Evolutionary conservation across 768 basidiomycete genomes (phyloP), one percentile per base, ranked within the genome.

Genomic region (Termitomyces sp.): DNA sequence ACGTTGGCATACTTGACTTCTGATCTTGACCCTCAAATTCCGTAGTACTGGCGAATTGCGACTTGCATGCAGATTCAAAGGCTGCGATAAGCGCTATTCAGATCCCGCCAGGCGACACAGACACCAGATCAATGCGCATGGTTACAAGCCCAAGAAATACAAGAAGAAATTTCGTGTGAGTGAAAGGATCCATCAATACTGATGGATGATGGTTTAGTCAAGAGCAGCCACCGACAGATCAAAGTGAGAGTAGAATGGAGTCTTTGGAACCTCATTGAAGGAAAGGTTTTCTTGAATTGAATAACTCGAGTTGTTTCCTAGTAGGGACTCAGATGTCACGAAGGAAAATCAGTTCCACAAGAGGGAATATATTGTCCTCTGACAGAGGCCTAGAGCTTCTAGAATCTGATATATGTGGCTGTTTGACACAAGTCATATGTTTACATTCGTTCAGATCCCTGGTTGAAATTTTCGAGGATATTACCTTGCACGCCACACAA

Each of bases 91-190:
- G 61, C 68, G 70, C 14, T 88, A 86, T 74, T 84, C 81, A 53
- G 86, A 88, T 62, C 85, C 85, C 17, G 84, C 86, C 4, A 76
- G 85, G 52, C 73, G 84, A 43, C 84, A 85, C 61, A 74, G 82
- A 37, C 86, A 87, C 66, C 79, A 82, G 69, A 74, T 79, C 19
- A 72, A 77, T 11, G 70, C 66, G 19, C 85, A 87, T 61, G 75
- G 75, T 21, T 82, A 85, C 57, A 52, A 77, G 19, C 79, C 83
- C 3, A 76, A 73, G 38, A 68, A 76, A 56, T 64, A 62, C 62
- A 72, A 68, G 58, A 79, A 74, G 66, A 81, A 79, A 60, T 75
- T 76, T 34, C 74, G 73, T 62, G 69, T 61, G 40, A 53, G 57
- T 51, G n/a, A 19, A 38, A 51, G 17, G 40, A 10, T 12, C 11